A percentile compares a stretch with the other conserved stretches of the same genome.
Conservation (phyloP, 2,329 filamentous ascomycete genomes). For the Claviceps quebecensis region DNA sequence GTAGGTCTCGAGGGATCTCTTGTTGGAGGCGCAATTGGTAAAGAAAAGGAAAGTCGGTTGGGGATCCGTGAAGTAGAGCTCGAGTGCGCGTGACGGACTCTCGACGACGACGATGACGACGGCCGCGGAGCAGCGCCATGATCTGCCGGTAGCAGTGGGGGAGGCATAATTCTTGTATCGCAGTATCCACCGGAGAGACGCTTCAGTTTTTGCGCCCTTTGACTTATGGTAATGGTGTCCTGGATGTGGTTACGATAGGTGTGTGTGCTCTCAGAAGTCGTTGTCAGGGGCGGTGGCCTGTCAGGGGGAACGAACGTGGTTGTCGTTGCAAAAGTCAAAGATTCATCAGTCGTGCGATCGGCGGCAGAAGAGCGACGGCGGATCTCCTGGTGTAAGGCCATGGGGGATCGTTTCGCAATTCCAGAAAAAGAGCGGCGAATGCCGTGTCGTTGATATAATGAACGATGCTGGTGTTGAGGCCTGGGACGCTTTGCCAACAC, state of each 20-base stretch:
- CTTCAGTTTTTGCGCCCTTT: not conserved
- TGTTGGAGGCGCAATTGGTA: conserved; percentile 44
- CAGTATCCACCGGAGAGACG: not conserved
- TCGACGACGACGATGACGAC: conserved; percentile 20
- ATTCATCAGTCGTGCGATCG: conserved; percentile 19
- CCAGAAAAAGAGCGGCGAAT: conserved; percentile 8
- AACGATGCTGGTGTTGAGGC: conserved; percentile 8
- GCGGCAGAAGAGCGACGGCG: conserved; percentile 26
- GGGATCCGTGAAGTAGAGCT: conserved; percentile 39
- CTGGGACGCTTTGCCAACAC: conserved; percentile 17
- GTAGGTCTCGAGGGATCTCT: conserved; percentile 37
- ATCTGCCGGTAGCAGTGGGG: conserved; percentile 22
- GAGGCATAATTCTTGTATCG: conserved; percentile 16
- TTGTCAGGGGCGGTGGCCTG: conserved; percentile 1
- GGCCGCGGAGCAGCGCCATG: conserved; percentile 24
- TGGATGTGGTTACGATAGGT: not conserved
- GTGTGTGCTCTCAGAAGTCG: conserved; percentile 1
- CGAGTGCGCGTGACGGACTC: conserved; percentile 35
- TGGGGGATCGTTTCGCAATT: conserved; percentile 14
- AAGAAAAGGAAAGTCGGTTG: conserved; percentile 45
- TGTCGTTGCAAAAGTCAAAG: conserved; percentile 10
- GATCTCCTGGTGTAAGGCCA: conserved; percentile 24
- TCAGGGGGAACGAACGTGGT: conserved; percentile 11
- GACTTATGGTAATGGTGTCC: not conserved
- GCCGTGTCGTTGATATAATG: conserved; percentile 7